Percentiles rank a stretch among this genome's conserved stretches.
Conservation (phyloP, 495 filamentous ascomycete species). For the Endocarpon pusillum region DNA sequence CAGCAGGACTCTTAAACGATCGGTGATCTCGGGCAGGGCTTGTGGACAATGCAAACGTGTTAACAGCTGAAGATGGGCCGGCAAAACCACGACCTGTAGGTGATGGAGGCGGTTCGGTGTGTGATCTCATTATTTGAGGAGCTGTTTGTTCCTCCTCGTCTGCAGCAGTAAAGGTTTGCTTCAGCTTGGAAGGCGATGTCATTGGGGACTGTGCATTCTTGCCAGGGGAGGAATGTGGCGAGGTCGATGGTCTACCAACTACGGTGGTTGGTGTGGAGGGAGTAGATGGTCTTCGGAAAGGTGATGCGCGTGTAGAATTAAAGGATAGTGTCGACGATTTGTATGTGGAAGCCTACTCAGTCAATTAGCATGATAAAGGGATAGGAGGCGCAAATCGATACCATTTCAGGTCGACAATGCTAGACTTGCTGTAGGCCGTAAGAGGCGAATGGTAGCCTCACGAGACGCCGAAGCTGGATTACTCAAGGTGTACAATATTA, state of each 20-base stretch:
- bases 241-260: slow-evolving; percentile 20
- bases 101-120: slow-evolving; percentile 24
- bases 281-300: slow-evolving; percentile 50
- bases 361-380: too few species aligned
- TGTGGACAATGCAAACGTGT: too few species aligned
- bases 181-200: slow-evolving; percentile 29
- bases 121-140: slow-evolving; percentile 6
- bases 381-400: too few species aligned
- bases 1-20: background rate
- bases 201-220: slow-evolving; percentile 24
- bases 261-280: slow-evolving; percentile 24
- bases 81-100: slow-evolving; percentile 19
- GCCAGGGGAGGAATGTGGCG: slow-evolving; percentile 25
- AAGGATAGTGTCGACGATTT: slow-evolving; percentile 58
- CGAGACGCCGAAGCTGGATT: too few species aligned
- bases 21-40: too few species aligned
- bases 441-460: too few species aligned
- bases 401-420: too few species aligned
- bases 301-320: slow-evolving; percentile 50
- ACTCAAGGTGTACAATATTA: too few species aligned
- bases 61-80: slow-evolving; percentile 8
- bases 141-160: slow-evolving; percentile 11
- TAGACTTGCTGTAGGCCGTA: too few species aligned
- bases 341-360: slow-evolving; percentile 29
- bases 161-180: slow-evolving; percentile 27